A percentile compares a stretch with the other conserved stretches of the same genome.
These are phyloP conservation scores for Pezicula neosporulosa DNA, from an alignment of 2,329 filamentous ascomycete genomes.

Conservation along the genomic window DNA sequence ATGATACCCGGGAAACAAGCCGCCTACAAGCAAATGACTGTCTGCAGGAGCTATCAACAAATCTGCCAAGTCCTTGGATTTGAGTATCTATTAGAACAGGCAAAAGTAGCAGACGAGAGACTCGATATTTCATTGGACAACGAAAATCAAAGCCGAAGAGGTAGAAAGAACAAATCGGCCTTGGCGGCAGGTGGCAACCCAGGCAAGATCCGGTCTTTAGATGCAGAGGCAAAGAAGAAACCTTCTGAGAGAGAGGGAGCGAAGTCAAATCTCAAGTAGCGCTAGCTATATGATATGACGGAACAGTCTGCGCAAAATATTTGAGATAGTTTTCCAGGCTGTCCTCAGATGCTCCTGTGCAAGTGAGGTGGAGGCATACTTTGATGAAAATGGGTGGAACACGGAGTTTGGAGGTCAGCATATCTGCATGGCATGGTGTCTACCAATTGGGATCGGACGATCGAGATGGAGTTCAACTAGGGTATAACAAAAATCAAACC, in stretches of 20 bases:
- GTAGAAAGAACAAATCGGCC: conserved; percentile 31
- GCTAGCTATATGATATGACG: neutral
- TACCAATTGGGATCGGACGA: too few relatives aligned
- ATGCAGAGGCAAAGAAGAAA: conserved; percentile 14
- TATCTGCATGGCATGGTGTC: too few relatives aligned
- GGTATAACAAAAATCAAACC: neutral
- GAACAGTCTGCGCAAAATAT: too few relatives aligned
- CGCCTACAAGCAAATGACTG: conserved; percentile 57
- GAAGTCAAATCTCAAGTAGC: neutral
- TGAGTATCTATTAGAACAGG: conserved; percentile 58
- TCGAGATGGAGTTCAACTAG: too few relatives aligned
- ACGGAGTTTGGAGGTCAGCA: too few relatives aligned
- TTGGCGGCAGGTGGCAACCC: conserved; percentile 46
- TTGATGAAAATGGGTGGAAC: too few relatives aligned
- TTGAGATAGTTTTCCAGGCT: too few relatives aligned
- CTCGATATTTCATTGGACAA: conserved; percentile 21
- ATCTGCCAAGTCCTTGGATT: conserved; percentile 64
- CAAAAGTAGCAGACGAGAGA: conserved; percentile 57
- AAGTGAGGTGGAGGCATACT: too few relatives aligned
- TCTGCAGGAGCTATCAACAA: conserved; percentile 68
- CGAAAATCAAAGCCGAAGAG: conserved; percentile 12
- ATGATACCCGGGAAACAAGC: conserved; percentile 78
- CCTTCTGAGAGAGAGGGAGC: conserved; percentile 5
- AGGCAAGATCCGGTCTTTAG: conserved; percentile 30
- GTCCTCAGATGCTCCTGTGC: too few relatives aligned